Conservation (phyloP, 1,284 basidiomycete species). For the Vanrija pseudolonga region DNA sequence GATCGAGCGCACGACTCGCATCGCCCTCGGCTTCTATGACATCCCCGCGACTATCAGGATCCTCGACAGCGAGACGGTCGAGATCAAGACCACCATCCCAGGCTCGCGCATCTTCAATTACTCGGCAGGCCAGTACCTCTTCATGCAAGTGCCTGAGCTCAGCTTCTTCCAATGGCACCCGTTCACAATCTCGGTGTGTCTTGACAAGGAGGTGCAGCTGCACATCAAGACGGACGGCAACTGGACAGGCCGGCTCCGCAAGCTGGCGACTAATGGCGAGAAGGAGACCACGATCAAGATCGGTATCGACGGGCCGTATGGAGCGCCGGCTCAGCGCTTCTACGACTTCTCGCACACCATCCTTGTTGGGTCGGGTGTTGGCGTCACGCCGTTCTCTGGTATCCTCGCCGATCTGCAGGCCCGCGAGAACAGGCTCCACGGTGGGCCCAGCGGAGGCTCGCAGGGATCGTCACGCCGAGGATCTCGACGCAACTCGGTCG, state of each 20-base stretch:
- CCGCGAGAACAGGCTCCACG: slow-evolving; percentile 18
- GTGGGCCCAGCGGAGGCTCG: slow-evolving; percentile 13
- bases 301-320: slow-evolving; percentile 30
- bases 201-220: slow-evolving; percentile 18
- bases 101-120: slow-evolving; percentile 17
- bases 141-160: slow-evolving; percentile 25
- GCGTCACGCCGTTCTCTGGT: slow-evolving; percentile 32
- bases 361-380: slow-evolving; percentile 29
- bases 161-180: slow-evolving; percentile 29
- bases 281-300: slow-evolving; percentile 14
- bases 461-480: no score
- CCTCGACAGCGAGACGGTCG: slow-evolving; percentile 26
- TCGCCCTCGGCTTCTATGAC: slow-evolving; percentile 18
- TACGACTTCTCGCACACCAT: slow-evolving; percentile 34
- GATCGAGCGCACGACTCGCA: slow-evolving; percentile 17
- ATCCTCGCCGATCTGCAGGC: slow-evolving; percentile 30
- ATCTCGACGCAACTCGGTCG: no score
- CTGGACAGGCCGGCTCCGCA: slow-evolving; percentile 24
- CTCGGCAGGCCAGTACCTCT: slow-evolving; percentile 28
- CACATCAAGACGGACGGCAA: slow-evolving; percentile 35
- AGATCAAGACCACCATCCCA: slow-evolving; percentile 22
- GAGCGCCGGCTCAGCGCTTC: slow-evolving; percentile 33
- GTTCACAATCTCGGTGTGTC: slow-evolving; percentile 28
- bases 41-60: slow-evolving; percentile 22
- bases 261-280: slow-evolving; percentile 10